Conservation (phyloP, 805 yeast species). For the Candida taoyuanica region DNA sequence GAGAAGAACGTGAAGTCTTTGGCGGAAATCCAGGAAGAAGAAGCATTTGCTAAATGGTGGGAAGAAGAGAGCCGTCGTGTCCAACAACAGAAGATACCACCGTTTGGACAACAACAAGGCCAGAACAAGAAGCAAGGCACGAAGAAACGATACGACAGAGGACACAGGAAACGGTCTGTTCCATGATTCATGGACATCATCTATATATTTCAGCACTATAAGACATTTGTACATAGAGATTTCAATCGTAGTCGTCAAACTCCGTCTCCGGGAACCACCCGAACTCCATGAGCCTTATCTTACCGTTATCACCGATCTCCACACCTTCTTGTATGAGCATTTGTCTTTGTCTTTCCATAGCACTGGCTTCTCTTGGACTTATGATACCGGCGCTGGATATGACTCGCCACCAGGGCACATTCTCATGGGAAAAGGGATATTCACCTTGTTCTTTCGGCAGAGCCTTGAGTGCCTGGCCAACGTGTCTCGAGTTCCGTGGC, state of each 20-base stretch:
- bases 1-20: slow-evolving; percentile 38
- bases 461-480: slow-evolving; percentile 64
- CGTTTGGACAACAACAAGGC: not conserved
- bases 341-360: slow-evolving; percentile 43
- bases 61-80: slow-evolving; percentile 67
- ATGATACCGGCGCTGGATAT: slow-evolving; percentile 59
- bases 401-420: slow-evolving; percentile 68
- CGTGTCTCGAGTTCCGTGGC: slow-evolving; percentile 70
- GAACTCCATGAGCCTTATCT: slow-evolving; percentile 38
- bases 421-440: slow-evolving; percentile 12
- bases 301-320: slow-evolving; percentile 27
- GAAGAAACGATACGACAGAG: slow-evolving; percentile 5
- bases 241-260: slow-evolving; percentile 22
- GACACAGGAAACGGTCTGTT: slow-evolving; percentile 13
- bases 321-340: slow-evolving; percentile 46
- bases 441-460: slow-evolving; percentile 27
- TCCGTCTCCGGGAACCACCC: slow-evolving; percentile 67
- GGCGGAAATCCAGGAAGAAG: slow-evolving; percentile 74
- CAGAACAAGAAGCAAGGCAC: slow-evolving; percentile 2
- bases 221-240: not conserved
- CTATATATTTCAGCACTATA: not conserved
- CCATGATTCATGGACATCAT: slow-evolving; percentile 6
- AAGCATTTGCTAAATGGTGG: slow-evolving; percentile 88
- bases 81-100: slow-evolving; percentile 36
- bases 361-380: slow-evolving; percentile 43